A percentile compares a stretch with the other conserved stretches of the same genome.
These are phyloP conservation scores for Solanum sejunctum DNA, from an alignment of 257 asterid species.

Conservation along the genomic window DNA sequence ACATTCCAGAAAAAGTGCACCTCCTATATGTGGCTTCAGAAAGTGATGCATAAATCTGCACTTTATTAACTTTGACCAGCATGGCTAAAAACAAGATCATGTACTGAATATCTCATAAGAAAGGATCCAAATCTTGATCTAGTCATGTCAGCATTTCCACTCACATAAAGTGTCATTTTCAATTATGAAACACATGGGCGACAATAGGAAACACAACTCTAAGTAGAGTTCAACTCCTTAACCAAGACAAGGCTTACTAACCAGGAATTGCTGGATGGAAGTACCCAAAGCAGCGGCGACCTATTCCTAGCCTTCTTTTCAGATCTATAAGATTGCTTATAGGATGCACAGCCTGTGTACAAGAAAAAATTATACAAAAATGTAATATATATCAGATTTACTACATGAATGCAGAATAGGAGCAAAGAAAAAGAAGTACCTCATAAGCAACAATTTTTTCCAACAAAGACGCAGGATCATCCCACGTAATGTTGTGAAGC, in stretches of 20 bases:
- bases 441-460: slow-evolving; percentile 90
- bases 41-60: background rate
- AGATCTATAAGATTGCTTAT: slow-evolving; percentile 85
- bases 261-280: slow-evolving; percentile 95
- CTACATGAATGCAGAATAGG: background rate
- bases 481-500: slow-evolving; percentile 86
- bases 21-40: background rate
- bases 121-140: background rate
- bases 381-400: background rate
- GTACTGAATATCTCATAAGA: background rate
- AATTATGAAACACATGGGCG: background rate
- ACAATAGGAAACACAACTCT: background rate
- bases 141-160: background rate
- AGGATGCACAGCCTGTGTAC: slow-evolving; percentile 87
- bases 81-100: background rate
- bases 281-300: slow-evolving; percentile 94
- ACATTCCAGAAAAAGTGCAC: background rate
- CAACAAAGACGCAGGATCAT: slow-evolving; percentile 91
- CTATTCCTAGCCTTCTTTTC: slow-evolving; percentile 86
- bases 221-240: background rate
- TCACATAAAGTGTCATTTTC: background rate
- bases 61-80: background rate
- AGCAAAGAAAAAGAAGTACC: slow-evolving; percentile 20
- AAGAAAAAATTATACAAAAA: background rate
- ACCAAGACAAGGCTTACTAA: slow-evolving; percentile 17